phyloP scores from a whole-genome alignment of 768 basidiomycete species.

The Russula foetens region DNA sequence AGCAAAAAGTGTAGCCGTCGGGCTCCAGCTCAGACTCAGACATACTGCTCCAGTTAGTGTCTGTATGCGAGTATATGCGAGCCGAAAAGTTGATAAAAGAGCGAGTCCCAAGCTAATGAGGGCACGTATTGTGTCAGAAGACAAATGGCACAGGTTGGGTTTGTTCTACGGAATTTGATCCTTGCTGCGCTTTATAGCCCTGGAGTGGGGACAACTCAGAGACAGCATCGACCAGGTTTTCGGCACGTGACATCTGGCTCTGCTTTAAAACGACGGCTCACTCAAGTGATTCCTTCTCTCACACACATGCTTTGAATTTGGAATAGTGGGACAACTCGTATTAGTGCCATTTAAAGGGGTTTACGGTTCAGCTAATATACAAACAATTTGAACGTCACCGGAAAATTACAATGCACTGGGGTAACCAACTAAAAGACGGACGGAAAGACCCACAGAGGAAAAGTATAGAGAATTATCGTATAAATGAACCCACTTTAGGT shows the following conservation, averaged over 20 bases:
- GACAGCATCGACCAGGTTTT: no score
- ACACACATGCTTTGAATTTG: no score
- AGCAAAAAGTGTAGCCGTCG: not conserved
- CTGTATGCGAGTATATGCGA: conserved; percentile 4
- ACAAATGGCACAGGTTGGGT: not conserved
- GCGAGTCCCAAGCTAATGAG: no score
- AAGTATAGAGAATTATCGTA: not conserved
- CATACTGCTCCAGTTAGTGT: not conserved
- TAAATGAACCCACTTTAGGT: not conserved
- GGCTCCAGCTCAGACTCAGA: not conserved
- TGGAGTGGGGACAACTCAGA: no score
- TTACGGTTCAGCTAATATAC: not conserved
- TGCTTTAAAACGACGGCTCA: no score
- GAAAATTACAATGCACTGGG: not conserved
- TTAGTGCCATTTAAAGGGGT: not conserved
- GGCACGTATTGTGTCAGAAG: no score
- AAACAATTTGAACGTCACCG: not conserved
- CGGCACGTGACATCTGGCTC: no score
- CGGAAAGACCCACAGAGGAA: not conserved
- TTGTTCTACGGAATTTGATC: no score
- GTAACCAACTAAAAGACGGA: not conserved
- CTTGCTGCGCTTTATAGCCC: no score
- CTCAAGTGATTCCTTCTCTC: no score
- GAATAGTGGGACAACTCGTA: not conserved
- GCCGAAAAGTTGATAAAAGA: not conserved